Base-by-base conservation (phyloP, 495 filamentous ascomycete genomes). In the Trichoderma asperelloides region DNA sequence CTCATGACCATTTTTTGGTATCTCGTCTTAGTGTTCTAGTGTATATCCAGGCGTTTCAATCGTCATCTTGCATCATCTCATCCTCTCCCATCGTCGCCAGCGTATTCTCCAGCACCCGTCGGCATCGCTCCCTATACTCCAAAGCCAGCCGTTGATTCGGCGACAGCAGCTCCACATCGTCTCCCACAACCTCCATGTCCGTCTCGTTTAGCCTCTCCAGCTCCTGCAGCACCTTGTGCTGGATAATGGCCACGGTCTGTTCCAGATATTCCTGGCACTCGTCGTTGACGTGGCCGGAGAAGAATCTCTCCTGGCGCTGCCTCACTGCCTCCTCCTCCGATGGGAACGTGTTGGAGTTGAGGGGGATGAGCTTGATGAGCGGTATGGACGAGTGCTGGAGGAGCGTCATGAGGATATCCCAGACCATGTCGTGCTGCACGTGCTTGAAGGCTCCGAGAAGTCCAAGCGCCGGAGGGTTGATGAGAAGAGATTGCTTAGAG, bases 371-470 rank as follows among this genome's bases (percentile, higher is more conserved):
- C 55, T 60, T 60, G 55, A 60, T 60, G 25, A 60, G 55, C 16
- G 62, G 64, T 23, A 41, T 13, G 18, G 41, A 41, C 23, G 43
- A 27, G 28, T 40, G 37, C 15, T 60, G 66, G 5, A 67, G 55
- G 2, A 76, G n/a, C n/a, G 68, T 67, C 16, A 63, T 43, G 9
- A 73, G 70, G 6, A 78, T 69, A 55, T 78, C 77, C 28, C 68
- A 69, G 37, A 83, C 64, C 49, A 83, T 72, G 8, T 75, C 76
- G 21, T 78, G 78, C 63, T 82, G 80, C 37, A 80, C 73, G 49
- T 80, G 76, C 4, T 71, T 68, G 21, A 83, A 78, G 47, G 70
- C 69, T 12, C 75, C 73, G 9, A 79, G 70, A 15, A 69, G 75
- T 71, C 47, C 60, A 27, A 9, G 73, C 63, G 12, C 11, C 62